These are phyloP conservation scores for Perkinsus marinus DNA, from an alignment of 169 alveolate genomes.

Conservation along the genomic window DNA sequence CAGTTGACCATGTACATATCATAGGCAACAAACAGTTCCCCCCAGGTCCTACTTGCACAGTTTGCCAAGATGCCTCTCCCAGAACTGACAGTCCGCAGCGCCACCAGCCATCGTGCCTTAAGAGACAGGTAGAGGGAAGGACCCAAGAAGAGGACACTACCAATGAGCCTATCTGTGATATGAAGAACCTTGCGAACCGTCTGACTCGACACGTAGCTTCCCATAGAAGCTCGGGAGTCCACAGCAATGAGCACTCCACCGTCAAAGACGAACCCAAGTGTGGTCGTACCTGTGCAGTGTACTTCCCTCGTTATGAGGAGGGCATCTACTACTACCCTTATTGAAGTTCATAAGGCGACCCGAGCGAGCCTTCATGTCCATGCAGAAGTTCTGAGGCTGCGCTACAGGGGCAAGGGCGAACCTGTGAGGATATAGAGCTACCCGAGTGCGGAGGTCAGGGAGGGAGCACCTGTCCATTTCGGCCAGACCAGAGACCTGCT, in stretches of 20 bases:
- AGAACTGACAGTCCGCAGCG: slow-evolving; percentile 98
- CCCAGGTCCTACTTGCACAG: slow-evolving; percentile 70
- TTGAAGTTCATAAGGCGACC: not conserved
- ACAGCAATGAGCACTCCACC: slow-evolving; percentile 97
- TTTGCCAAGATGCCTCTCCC: slow-evolving; percentile 86
- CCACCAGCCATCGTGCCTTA: slow-evolving; percentile 99
- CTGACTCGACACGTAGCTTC: slow-evolving; percentile 86
- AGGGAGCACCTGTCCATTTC: not conserved
- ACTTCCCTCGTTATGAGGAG: slow-evolving; percentile 16
- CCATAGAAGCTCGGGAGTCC: slow-evolving; percentile 98
- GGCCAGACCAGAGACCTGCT: not conserved
- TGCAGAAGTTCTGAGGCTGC: not conserved
- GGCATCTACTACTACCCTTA: not conserved
- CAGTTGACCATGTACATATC: no score
- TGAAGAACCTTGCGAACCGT: slow-evolving; percentile 86
- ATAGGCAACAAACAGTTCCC: slow-evolving; percentile 34
- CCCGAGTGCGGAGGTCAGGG: not conserved
- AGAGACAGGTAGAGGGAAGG: not conserved
- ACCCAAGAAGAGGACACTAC: slow-evolving; percentile 9
- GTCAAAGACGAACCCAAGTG: slow-evolving; percentile 83
- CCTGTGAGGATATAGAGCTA: not conserved
- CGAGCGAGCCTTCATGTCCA: not conserved
- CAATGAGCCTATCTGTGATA: slow-evolving; percentile 87
- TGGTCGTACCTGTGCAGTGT: slow-evolving; percentile 83
- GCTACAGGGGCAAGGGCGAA: not conserved